A percentile compares a stretch with the other conserved stretches of the same genome.
phyloP scores from a whole-genome alignment of 495 filamentous ascomycete species.

The Poronia punctata region DNA sequence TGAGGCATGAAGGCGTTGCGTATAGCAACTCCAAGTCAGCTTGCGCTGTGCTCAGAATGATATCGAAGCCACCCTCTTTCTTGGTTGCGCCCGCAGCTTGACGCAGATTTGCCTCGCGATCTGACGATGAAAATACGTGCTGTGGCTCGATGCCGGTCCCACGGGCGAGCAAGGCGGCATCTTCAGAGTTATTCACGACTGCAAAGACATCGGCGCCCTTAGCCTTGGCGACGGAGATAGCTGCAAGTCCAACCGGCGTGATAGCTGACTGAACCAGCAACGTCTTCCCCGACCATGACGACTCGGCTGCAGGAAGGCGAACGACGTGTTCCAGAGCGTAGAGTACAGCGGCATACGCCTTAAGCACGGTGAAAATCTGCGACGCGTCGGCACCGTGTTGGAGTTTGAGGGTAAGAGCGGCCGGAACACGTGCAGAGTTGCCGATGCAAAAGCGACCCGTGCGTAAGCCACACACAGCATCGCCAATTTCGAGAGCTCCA shows the following conservation, averaged over 20 bases:
- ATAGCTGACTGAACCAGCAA: not conserved
- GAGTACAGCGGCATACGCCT: constrained; percentile 40
- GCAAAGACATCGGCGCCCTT: too few species aligned
- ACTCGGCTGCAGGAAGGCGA: constrained; percentile 1
- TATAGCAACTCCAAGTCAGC: constrained; percentile 13
- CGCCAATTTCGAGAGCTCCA: constrained; percentile 13
- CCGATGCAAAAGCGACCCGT: constrained; percentile 24
- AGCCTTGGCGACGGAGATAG: not conserved
- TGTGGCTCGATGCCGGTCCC: too few species aligned
- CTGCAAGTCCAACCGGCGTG: not conserved
- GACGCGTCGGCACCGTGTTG: constrained; percentile 29
- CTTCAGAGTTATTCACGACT: too few species aligned
- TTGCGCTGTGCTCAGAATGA: constrained; percentile 15
- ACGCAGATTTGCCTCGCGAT: too few species aligned
- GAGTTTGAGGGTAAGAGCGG: constrained; percentile 16
- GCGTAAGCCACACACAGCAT: constrained; percentile 24
- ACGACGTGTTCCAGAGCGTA: constrained; percentile 29
- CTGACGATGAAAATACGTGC: too few species aligned
- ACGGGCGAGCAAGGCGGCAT: not conserved
- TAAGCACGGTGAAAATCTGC: constrained; percentile 34
- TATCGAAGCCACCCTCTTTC: constrained; percentile 11
- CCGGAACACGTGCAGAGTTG: constrained; percentile 14
- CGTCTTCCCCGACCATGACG: not conserved
- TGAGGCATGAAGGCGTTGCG: constrained; percentile 12
- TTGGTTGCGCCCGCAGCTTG: too few species aligned